Percentiles rank a stretch among this genome's conserved stretches.
Evolutionary conservation across 352 stramenopile genomes (phyloP).

Genomic region (Pythium pectinolyticum): DNA sequence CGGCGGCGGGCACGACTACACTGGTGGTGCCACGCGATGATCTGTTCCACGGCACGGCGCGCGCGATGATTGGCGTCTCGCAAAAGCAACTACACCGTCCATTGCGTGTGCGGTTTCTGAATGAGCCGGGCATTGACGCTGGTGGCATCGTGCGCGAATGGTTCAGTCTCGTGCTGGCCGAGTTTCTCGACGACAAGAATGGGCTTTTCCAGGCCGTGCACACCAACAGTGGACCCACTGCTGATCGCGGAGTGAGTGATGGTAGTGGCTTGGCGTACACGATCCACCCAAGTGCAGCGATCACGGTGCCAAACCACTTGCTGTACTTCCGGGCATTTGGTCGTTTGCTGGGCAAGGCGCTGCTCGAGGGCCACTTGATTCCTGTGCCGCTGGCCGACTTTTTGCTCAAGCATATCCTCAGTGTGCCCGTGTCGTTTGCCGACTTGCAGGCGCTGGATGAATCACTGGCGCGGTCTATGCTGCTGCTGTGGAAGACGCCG

Average conservation of each 20-base stretch:
- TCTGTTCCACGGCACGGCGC: conserved; percentile 38
- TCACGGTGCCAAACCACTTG: conserved; percentile 42
- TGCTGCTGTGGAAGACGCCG: conserved; percentile 39
- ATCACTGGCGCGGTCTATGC: conserved; percentile 38
- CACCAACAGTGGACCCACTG: conserved; percentile 13
- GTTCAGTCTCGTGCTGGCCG: conserved; percentile 57
- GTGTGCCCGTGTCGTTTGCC: conserved; percentile 48
- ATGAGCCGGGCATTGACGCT: conserved; percentile 76
- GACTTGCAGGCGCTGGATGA: conserved; percentile 47
- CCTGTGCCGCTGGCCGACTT: conserved; percentile 47
- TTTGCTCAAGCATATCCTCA: conserved; percentile 77
- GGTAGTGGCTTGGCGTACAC: conserved; percentile 47
- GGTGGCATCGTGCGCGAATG: conserved; percentile 81
- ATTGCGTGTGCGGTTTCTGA: conserved; percentile 64
- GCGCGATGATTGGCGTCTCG: conserved; percentile 32
- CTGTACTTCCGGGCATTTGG: conserved; percentile 61
- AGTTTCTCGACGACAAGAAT: conserved; percentile 44
- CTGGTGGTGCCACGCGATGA: conserved; percentile 40
- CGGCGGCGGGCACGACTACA: conserved; percentile 2
- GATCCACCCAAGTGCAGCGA: conserved; percentile 43
- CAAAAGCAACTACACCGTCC: conserved; percentile 39
- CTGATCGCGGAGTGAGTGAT: conserved; percentile 23
- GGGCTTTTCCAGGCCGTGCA: conserved; percentile 51
- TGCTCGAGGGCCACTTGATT: conserved; percentile 68
- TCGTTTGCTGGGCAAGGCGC: conserved; percentile 64